A percentile compares a stretch with the other conserved stretches of the same genome.
phyloP scores from a whole-genome alignment of 495 filamentous ascomycete species.

The Tuber umbilicatum region DNA sequence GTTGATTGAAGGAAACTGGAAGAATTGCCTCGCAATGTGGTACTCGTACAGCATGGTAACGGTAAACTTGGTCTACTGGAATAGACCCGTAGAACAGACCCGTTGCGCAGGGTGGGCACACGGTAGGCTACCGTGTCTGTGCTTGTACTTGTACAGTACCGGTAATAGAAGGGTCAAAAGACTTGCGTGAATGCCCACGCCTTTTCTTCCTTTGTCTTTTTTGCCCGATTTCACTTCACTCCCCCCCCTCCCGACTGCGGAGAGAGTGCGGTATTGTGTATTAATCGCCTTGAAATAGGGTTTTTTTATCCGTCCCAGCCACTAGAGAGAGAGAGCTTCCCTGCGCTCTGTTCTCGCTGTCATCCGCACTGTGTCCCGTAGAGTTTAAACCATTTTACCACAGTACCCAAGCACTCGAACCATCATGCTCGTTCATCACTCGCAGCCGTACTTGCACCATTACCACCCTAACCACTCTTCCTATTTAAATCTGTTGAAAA shows the following conservation, averaged over 20 bases:
- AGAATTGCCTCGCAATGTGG: neutral
- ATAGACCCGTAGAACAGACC: neutral
- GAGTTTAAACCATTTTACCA: neutral
- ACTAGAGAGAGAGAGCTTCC: conserved; percentile 6
- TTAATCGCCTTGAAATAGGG: neutral
- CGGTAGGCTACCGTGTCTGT: neutral
- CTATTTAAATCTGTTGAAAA: neutral
- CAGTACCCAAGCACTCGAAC: neutral
- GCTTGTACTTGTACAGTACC: too few relatives aligned
- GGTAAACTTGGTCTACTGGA: neutral
- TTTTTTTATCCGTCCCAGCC: conserved; percentile 26
- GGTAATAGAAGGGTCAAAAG: neutral
- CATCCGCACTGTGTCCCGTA: conserved; percentile 5
- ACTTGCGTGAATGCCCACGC: neutral
- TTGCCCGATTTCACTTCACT: neutral
- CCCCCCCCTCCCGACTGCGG: neutral
- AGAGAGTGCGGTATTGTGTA: neutral
- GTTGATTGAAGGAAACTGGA: neutral
- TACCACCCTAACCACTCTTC: neutral
- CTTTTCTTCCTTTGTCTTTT: neutral
- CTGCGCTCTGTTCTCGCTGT: conserved; percentile 17
- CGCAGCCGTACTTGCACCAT: neutral
- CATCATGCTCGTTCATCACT: neutral
- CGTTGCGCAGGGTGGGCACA: neutral
- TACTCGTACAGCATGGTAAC: neutral